Evolutionary conservation across 305 asterid species (phyloP).

Genomic region (Euphrasia arctica): DNA sequence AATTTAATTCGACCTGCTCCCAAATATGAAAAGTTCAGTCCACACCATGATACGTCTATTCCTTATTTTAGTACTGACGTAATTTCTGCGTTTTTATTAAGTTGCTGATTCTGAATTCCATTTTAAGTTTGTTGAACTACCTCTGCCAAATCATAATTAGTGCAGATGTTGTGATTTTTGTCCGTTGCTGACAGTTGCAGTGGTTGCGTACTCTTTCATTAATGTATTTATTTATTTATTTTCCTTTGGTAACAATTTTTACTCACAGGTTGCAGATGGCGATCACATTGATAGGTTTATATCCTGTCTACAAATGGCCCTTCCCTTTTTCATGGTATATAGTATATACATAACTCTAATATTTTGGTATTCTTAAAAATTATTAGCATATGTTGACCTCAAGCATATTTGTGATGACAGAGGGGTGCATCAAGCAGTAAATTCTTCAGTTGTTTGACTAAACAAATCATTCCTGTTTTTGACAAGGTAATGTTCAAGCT

Average conservation of each 20-base stretch:
- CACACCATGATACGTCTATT: constrained; percentile 12
- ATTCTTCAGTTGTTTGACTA: constrained; percentile 71
- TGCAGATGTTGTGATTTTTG: neutral
- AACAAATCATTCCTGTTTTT: constrained; percentile 82
- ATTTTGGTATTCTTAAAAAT: constrained; percentile 4
- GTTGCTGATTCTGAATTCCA: constrained; percentile 1
- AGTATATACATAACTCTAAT: constrained; percentile 32
- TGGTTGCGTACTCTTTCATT: neutral
- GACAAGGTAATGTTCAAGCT: constrained; percentile 64
- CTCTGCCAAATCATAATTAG: neutral
- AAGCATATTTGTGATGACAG: constrained; percentile 38
- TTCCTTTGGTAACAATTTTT: too few relatives aligned
- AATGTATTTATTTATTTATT: too few relatives aligned
- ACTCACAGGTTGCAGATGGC: constrained; percentile 69
- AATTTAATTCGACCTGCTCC: neutral
- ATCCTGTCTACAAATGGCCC: constrained; percentile 73
- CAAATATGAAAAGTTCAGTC: neutral
- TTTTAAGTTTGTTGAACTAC: constrained; percentile 10
- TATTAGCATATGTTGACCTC: constrained; percentile 22
- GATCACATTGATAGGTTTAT: constrained; percentile 79
- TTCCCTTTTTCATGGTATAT: constrained; percentile 54
- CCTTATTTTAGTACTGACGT: neutral
- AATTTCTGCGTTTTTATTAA: constrained; percentile 1
- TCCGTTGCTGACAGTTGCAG: neutral
- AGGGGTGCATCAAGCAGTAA: constrained; percentile 90